Evolutionary conservation across 2,329 filamentous ascomycete species (phyloP), one percentile per base, ranked within the genome.

Genomic region (Fusarium sarcochroum): DNA sequence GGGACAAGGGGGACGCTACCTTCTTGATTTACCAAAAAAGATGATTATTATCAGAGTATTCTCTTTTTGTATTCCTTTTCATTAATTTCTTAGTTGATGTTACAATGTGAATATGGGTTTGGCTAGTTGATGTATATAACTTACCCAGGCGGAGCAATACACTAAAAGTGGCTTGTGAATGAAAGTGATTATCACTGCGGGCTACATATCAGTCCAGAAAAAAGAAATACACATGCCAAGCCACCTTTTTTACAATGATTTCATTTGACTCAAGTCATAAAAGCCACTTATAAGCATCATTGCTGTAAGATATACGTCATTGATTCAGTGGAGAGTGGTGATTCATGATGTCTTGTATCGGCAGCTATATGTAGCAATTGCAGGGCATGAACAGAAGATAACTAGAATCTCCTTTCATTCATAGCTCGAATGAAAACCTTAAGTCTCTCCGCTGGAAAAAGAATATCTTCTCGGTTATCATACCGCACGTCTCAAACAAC

Each of bases 241-340:
- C 2, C n/a, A 23, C n/a, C 3, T 17, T 50, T 15, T 14, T 20
- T 30, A 8, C 5, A 0, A 34, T 27, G 35, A 44, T 17, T n/a
- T 0, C 7, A 2, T 23, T 13, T 44, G 35, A 34, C 41, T 64
- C 23, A 45, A 15, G 11, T 11, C 6, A 21, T 41, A 5, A 14
- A 34, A n/a, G 25, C 9, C 2, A 30, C 14, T 27, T 42, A 3
- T 30, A 1, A 17, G 7, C 6, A 17, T 59, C 52, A 18, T 53
- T 17, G 3, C 3, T 27, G 41, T 11, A 7, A 38, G 13, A 30
- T 4, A 15, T 65, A 58, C 61, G 59, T 64, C 61, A 64, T 64
- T 59, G 61, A 64, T 27, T 59, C 7, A 13, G 32, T 11, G 10
- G 13, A 58, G 34, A 59, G 60, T 64, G 61, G 52, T 64, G 61